These are phyloP conservation scores for Ophiostoma sp. DNA, from an alignment of 2,329 filamentous ascomycete genomes.

Conservation along the genomic window DNA sequence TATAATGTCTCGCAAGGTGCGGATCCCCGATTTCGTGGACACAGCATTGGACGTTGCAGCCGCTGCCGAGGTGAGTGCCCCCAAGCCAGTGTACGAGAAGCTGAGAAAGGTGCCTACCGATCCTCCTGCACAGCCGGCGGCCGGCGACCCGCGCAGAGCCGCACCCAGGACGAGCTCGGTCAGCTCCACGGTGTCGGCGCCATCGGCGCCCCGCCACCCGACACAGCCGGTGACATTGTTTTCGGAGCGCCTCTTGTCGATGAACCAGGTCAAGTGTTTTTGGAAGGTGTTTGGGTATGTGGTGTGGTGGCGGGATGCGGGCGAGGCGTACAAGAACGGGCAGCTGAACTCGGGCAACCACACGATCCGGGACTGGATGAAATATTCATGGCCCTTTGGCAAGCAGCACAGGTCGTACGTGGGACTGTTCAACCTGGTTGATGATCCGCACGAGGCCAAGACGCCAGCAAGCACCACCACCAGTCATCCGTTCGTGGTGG, in stretches of 20 bases:
- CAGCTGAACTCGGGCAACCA: not conserved
- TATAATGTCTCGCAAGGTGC: slow-evolving; percentile 28
- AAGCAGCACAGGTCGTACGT: slow-evolving; percentile 39
- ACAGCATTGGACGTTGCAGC: not conserved
- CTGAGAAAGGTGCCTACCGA: not conserved
- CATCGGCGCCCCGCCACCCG: not conserved
- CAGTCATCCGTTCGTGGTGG: slow-evolving; percentile 48
- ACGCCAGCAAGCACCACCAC: slow-evolving; percentile 16
- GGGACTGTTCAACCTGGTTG: slow-evolving; percentile 49
- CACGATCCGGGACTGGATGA: not conserved
- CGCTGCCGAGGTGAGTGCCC: not conserved
- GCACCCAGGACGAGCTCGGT: not conserved
- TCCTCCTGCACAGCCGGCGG: not conserved
- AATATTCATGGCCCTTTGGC: not conserved
- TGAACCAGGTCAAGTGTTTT: not conserved
- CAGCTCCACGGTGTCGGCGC: not conserved
- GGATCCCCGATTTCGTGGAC: not conserved
- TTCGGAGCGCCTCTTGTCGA: not conserved
- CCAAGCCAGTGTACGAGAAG: not conserved
- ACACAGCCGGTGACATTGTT: not conserved
- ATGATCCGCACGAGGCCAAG: slow-evolving; percentile 38
- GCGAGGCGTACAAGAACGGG: not conserved
- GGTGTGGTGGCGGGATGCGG: not conserved
- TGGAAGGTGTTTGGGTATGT: not conserved
- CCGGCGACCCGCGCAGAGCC: not conserved